Evolutionary conservation across 805 yeast species (phyloP), one percentile per base, ranked within the genome.

Genomic region (Kazachstania martiniae): DNA sequence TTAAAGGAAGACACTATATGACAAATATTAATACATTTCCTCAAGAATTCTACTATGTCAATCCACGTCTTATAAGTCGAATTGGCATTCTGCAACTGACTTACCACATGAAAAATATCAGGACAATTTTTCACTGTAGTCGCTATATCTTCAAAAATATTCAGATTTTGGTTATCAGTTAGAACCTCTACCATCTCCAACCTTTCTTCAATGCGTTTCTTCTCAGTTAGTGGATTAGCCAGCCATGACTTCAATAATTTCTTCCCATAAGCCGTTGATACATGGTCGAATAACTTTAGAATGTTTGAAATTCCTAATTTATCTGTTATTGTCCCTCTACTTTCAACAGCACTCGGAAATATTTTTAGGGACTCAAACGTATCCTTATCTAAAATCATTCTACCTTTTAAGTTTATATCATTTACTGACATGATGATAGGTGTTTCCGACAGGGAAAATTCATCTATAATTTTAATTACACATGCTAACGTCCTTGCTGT

Each of bases 231-330:
- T 0, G 71, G 71, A 12, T 58, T 44, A 3, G 44, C 21, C 8
- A 66, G 40, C 62, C 64, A 62, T 1, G 51, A 38, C 9, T 37
- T 44, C n/a, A 66, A 30, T 2, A 53, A 39, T 16, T 45, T 40
- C 18, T 38, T 41, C 0, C 68, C 64, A 9, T 48, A 33, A 8
- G 44, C 46, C 0, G 67, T 47, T 18, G 43, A 42, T 1, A 60
- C 53, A 38, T 36, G 39, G 25, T 32, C 28, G 14, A 39, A 31
- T 26, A 40, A 28, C 25, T 44, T 47, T 12, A 44, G 41, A 4
- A 50, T 16, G 12, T 51, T 49, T 18, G 38, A 40, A 24, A 29
- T 37, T 2, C 49, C 51, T 15, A 36, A 24, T 5, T 39, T 41
- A 25, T 41, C 37, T 30, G 30, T 25, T 0, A 45, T 48, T 5